These are phyloP conservation scores for Herpetospermum pedunculosum DNA, from an alignment of 306 rosid genomes.

Conservation along the genomic window DNA sequence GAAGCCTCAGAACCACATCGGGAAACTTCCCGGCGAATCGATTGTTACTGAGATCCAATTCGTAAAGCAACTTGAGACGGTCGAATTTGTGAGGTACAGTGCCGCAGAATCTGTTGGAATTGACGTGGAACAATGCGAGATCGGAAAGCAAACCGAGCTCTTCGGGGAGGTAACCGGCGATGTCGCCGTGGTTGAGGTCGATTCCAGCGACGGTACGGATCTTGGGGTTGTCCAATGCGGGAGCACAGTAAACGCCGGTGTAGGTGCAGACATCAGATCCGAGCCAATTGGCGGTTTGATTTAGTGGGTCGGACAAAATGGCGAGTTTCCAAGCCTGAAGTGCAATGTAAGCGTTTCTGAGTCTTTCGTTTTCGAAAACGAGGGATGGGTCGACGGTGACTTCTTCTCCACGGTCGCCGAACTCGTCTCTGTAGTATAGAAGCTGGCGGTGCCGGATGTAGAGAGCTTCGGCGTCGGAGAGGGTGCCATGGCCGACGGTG, in stretches of 20 bases:
- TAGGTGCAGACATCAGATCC: slow-evolving; percentile 70
- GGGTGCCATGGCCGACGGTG: slow-evolving; percentile 35
- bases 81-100: slow-evolving; percentile 61
- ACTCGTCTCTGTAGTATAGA: slow-evolving; percentile 72
- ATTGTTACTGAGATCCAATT: slow-evolving; percentile 81
- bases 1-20: slow-evolving; percentile 48
- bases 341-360: slow-evolving; percentile 61
- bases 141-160: slow-evolving; percentile 67
- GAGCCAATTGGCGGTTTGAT: slow-evolving; percentile 49
- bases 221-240: slow-evolving; percentile 39
- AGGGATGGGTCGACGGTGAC: slow-evolving; percentile 60
- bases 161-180: slow-evolving; percentile 86
- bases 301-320: slow-evolving; percentile 66
- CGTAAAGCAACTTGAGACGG: slow-evolving; percentile 42
- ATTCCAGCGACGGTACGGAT: slow-evolving; percentile 81
- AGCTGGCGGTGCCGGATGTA: slow-evolving; percentile 76
- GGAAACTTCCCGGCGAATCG: slow-evolving; percentile 84
- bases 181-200: slow-evolving; percentile 92
- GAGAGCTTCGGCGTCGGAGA: slow-evolving; percentile 33
- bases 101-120: slow-evolving; percentile 84
- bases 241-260: slow-evolving; percentile 59
- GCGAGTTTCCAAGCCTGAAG: slow-evolving; percentile 79
- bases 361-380: slow-evolving; percentile 46
- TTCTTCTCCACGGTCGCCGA: slow-evolving; percentile 62
- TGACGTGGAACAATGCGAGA: slow-evolving; percentile 72